phyloP scores from a whole-genome alignment of 495 filamentous ascomycete species.

The Podospora sp. region DNA sequence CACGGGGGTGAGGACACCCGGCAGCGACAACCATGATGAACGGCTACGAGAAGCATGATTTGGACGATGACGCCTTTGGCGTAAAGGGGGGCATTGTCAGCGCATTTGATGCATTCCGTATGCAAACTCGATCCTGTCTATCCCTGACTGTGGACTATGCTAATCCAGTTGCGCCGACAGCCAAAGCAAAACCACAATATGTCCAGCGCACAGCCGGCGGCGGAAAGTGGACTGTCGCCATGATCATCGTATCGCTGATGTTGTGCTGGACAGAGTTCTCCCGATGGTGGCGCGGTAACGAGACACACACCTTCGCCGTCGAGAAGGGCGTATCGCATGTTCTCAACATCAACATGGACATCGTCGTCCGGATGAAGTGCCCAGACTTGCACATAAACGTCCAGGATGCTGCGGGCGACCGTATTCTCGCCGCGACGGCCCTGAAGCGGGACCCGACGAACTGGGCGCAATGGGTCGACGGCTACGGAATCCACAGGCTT shows the following conservation, averaged over 20 bases:
- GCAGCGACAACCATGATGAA: conserved; percentile 45
- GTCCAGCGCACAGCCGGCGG: conserved; percentile 77
- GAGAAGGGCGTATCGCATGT: conserved; percentile 87
- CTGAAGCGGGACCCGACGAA: conserved; percentile 75
- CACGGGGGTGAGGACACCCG: conserved; percentile 8
- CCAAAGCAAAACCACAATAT: conserved; percentile 95
- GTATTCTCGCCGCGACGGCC: conserved; percentile 77
- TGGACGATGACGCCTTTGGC: conserved; percentile 79
- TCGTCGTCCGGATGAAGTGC: conserved; percentile 91
- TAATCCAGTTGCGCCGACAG: conserved; percentile 50
- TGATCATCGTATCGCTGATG: conserved; percentile 68
- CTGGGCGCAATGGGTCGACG: conserved; percentile 81
- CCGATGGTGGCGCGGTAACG: conserved; percentile 80
- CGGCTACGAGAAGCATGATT: conserved; percentile 65
- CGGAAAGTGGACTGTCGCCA: conserved; percentile 88
- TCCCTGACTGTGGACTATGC: neutral
- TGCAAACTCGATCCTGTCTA: conserved; percentile 38
- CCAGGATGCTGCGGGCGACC: conserved; percentile 91
- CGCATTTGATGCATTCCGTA: conserved; percentile 98
- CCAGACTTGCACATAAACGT: conserved; percentile 90
- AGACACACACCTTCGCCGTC: conserved; percentile 87
- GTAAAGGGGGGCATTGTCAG: conserved; percentile 70
- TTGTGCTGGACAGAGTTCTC: conserved; percentile 76
- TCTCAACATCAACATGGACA: conserved; percentile 93
- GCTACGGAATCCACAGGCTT: conserved; percentile 66